Conservation (phyloP, 176 grass and related monocot species). For the Raddia distichophylla region DNA sequence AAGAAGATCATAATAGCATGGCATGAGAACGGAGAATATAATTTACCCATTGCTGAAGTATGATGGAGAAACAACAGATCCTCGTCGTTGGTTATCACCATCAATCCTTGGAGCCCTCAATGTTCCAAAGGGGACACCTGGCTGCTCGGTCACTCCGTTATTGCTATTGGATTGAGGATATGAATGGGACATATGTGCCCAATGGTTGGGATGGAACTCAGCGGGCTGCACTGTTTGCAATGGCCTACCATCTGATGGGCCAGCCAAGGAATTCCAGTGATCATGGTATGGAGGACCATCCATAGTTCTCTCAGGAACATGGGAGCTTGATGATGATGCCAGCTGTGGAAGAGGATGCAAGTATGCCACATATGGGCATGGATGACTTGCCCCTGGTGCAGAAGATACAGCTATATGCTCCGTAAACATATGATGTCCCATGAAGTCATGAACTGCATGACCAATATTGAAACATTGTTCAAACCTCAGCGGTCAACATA, state of each 20-base stretch:
- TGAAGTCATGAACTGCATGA: constrained; percentile 73
- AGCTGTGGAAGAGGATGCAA: constrained; percentile 58
- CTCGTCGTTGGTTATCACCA: constrained; percentile 52
- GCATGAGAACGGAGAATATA: neutral
- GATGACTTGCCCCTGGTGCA: constrained; percentile 53
- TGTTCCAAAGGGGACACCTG: constrained; percentile 59
- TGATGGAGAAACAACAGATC: constrained; percentile 53
- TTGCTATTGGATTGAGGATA: constrained; percentile 54
- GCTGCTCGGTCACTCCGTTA: constrained; percentile 47
- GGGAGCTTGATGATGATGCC: constrained; percentile 55
- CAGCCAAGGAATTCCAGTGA: constrained; percentile 62
- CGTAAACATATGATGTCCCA: constrained; percentile 57
- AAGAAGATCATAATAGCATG: neutral
- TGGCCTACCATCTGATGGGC: constrained; percentile 57
- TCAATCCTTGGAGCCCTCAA: constrained; percentile 57
- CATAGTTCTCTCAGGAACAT: constrained; percentile 57
- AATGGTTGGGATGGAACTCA: constrained; percentile 72
- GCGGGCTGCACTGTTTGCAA: constrained; percentile 48
- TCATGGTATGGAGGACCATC: constrained; percentile 61
- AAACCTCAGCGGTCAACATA: constrained; percentile 12
- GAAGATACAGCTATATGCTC: constrained; percentile 59
- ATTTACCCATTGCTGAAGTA: constrained; percentile 68
- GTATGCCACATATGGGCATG: constrained; percentile 66
- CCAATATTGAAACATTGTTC: constrained; percentile 24
- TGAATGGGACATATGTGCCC: constrained; percentile 59